Base-by-base conservation (phyloP, 2,329 filamentous ascomycete species). In the Aphanocladium album region DNA sequence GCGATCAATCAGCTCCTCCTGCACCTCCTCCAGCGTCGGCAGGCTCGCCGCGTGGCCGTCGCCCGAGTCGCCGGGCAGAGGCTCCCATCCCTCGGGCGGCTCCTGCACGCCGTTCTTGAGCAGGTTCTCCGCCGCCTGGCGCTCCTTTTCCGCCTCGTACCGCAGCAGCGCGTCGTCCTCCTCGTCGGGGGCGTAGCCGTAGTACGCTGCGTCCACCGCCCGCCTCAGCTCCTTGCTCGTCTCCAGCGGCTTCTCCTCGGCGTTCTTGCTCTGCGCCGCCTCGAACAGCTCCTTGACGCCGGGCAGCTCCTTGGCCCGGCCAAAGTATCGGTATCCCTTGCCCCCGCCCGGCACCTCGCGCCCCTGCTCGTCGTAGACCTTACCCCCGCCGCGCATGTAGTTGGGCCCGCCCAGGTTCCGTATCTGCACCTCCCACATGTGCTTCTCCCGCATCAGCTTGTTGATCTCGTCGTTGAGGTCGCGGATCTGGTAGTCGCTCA, bases 381-480 rank as follows among this genome's bases (percentile, higher is more conserved):
- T 85, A 33, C 81, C 86, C 0, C 82, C 84, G 5, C 85, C 84
- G 33, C 92, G 83, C 89, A 95, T 96, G 74, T 98, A 99, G 76
- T 98, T 98, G 33, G 95, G 95, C 2, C 95, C 95, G n/a, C 95
- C 95, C 25, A 98, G 74, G 70, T 96, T 96, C 62, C 93, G 85
- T 67, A 99, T 97, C 77, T 97, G 92, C 68, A 95, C 86, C 80
- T 99, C 95, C 95, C 95, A 99, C 84, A 96, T 93, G 83, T 96
- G 92, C 77, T 99, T 99, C 80, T 99, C 95, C 65, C 92, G 88
- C 91, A 99, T 97, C 64, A 96, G 83, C 78, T 96, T 96, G 81
- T 99, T 99, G 81, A 99, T 96, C 77, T 99, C 95, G 75, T 99
- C 95, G 79, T 99, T 99, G 72, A 99, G 81, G 76, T 99, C 95